Conservation (phyloP, 768 basidiomycete genomes). For the Kwoniella sp. region DNA sequence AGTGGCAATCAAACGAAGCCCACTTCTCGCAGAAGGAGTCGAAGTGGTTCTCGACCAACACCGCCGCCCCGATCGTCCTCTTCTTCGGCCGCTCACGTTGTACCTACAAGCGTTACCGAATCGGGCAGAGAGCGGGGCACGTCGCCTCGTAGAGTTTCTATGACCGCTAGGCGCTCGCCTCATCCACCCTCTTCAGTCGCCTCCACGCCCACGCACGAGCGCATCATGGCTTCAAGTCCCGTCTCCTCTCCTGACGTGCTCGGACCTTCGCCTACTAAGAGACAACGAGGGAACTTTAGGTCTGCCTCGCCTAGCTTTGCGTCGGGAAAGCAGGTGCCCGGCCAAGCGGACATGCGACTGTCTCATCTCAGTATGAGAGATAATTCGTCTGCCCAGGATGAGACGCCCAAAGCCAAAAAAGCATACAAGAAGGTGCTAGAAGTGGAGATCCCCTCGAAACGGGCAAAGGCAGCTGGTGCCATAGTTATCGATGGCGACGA, state of each 20-base stretch:
- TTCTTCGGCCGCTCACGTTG: neutral
- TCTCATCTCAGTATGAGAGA: slow-evolving; percentile 6
- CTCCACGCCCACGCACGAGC: slow-evolving; percentile 29
- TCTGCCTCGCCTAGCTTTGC: slow-evolving; percentile 14
- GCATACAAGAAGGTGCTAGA: slow-evolving; percentile 1
- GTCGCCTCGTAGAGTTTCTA: slow-evolving; percentile 2
- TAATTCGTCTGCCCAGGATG: neutral
- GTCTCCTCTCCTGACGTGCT: slow-evolving; percentile 32
- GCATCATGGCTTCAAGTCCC: slow-evolving; percentile 9
- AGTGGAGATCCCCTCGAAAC: slow-evolving; percentile 12
- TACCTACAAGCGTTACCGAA: neutral
- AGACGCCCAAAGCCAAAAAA: slow-evolving; percentile 6
- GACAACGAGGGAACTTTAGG: neutral
- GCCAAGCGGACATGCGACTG: slow-evolving; percentile 2
- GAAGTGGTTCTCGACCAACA: slow-evolving; percentile 2
- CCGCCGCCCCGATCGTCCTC: neutral
- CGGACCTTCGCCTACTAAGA: slow-evolving; percentile 36
- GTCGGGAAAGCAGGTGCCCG: neutral
- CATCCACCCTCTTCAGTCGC: slow-evolving; percentile 16
- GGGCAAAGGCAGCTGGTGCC: slow-evolving; percentile 1
- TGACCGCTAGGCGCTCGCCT: slow-evolving; percentile 10
- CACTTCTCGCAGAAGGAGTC: neutral
- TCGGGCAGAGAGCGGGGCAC: neutral
- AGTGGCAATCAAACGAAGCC: too few species aligned
- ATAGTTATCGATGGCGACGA: slow-evolving; percentile 14